A percentile compares a stretch with the other conserved stretches of the same genome.
These are phyloP conservation scores for Blumeria graminis DNA, from an alignment of 2,329 filamentous ascomycete genomes.

Conservation along the genomic window DNA sequence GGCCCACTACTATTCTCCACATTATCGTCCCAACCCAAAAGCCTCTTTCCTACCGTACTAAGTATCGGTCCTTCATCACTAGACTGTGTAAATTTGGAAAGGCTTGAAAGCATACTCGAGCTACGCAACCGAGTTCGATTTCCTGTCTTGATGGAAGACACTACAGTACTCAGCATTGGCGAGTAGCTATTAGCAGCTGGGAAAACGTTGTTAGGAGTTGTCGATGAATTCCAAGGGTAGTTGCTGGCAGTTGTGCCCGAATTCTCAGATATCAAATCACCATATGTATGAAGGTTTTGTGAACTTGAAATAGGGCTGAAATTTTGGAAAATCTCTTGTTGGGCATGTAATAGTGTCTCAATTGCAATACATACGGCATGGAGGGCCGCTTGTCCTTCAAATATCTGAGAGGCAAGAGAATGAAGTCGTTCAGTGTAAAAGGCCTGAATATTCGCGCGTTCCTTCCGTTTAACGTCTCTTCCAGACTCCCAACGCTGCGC, in stretches of 20 bases:
- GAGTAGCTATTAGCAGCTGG: conserved; percentile 1
- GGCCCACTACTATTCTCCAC: conserved; percentile 7
- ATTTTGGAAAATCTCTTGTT: conserved; percentile 5
- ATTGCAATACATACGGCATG: conserved; percentile 4
- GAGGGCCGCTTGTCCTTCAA: conserved; percentile 4
- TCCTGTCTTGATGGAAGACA: conserved; percentile 4
- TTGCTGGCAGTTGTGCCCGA: conserved; percentile 4
- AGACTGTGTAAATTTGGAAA: conserved; percentile 42
- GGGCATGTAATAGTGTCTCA: conserved; percentile 1
- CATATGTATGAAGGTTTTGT: conserved; percentile 6
- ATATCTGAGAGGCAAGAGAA: conserved; percentile 5
- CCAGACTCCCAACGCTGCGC: conserved; percentile 14
- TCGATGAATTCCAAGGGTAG: conserved; percentile 10
- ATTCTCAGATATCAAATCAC: conserved; percentile 5
- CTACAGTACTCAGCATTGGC: conserved; percentile 3
- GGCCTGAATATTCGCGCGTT: conserved; percentile 10
- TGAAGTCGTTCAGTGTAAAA: conserved; percentile 10
- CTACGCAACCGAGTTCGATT: conserved; percentile 26
- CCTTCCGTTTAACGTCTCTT: conserved; percentile 10
- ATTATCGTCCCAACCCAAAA: conserved; percentile 7
- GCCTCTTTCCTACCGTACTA: conserved; percentile 3
- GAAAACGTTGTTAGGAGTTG: conserved; percentile 3
- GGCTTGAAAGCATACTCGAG: conserved; percentile 41
- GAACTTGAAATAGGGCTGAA: conserved; percentile 7
- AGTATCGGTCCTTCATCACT: conserved; percentile 23